Evolutionary conservation across 306 rosid genomes (phyloP).

Genomic region (Quercus variabilis): DNA sequence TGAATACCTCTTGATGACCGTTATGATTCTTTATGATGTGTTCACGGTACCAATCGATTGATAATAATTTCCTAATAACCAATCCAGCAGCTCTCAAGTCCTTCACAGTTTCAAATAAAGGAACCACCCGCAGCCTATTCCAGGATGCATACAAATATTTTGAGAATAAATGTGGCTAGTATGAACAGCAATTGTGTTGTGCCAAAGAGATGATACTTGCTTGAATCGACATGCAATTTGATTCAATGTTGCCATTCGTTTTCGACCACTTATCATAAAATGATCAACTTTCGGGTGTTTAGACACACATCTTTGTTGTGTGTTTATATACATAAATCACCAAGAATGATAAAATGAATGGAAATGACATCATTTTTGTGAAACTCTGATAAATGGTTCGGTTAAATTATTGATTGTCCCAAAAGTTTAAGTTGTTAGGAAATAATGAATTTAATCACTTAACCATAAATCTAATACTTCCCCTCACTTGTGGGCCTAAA

Average conservation of each 20-base stretch:
- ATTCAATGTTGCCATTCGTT: background rate
- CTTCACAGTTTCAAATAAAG: constrained; percentile 91
- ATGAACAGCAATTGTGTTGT: background rate
- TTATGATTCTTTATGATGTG: constrained; percentile 76
- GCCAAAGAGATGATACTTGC: background rate
- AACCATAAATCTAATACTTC: too few relatives aligned
- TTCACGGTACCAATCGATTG: constrained; percentile 84
- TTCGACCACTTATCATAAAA: background rate
- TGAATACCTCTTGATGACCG: constrained; percentile 83
- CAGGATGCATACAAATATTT: constrained; percentile 9
- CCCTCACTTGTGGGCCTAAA: too few relatives aligned
- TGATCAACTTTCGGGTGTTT: background rate
- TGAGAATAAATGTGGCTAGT: constrained; percentile 3
- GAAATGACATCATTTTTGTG: background rate
- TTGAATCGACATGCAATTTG: too few relatives aligned
- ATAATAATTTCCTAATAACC: constrained; percentile 69
- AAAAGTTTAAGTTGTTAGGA: too few relatives aligned
- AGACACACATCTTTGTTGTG: background rate
- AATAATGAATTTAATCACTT: too few relatives aligned
- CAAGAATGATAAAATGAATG: background rate
- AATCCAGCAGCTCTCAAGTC: constrained; percentile 91
- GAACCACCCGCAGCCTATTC: constrained; percentile 87
- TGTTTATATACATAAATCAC: background rate
- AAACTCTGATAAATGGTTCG: background rate
- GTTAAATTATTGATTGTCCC: too few relatives aligned